Evolutionary conservation across 1,284 basidiomycete genomes (phyloP).

Genomic region (Irpex sp.): DNA sequence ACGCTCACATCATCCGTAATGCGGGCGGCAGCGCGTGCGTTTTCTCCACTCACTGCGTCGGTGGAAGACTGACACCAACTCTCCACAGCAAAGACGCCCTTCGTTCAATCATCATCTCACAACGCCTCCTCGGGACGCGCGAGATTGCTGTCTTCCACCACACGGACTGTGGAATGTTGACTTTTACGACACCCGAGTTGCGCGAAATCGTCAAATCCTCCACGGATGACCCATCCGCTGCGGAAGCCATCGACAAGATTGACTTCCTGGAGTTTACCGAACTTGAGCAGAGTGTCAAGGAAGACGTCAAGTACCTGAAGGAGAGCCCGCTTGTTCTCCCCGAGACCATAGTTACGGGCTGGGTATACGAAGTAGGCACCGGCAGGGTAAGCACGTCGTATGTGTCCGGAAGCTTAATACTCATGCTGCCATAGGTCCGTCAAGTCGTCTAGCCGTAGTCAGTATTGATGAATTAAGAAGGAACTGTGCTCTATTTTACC

Average conservation of each 20-base stretch:
- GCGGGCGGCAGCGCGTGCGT: conserved; percentile 59
- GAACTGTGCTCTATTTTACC: too few species aligned
- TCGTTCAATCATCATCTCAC: conserved; percentile 63
- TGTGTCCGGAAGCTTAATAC: not conserved
- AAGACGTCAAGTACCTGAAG: conserved; percentile 52
- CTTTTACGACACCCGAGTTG: conserved; percentile 48
- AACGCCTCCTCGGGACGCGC: conserved; percentile 59
- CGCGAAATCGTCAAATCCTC: conserved; percentile 45
- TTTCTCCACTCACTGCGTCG: not conserved
- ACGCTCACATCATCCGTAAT: conserved; percentile 66
- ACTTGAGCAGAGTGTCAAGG: conserved; percentile 48
- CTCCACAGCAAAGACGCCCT: conserved; percentile 48
- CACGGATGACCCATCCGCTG: conserved; percentile 32
- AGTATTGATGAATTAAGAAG: not conserved
- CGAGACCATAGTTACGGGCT: conserved; percentile 53
- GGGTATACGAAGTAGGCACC: conserved; percentile 60
- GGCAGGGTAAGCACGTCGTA: conserved; percentile 40
- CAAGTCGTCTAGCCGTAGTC: not conserved
- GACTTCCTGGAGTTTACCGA: conserved; percentile 55
- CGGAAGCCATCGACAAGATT: conserved; percentile 42
- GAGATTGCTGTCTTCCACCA: conserved; percentile 65
- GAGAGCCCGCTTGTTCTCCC: conserved; percentile 49
- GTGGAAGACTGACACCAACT: not conserved
- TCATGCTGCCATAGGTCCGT: not conserved
- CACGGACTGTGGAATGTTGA: conserved; percentile 65